phyloP scores from a whole-genome alignment of 768 basidiomycete species.

The Amylocystis lapponica region DNA sequence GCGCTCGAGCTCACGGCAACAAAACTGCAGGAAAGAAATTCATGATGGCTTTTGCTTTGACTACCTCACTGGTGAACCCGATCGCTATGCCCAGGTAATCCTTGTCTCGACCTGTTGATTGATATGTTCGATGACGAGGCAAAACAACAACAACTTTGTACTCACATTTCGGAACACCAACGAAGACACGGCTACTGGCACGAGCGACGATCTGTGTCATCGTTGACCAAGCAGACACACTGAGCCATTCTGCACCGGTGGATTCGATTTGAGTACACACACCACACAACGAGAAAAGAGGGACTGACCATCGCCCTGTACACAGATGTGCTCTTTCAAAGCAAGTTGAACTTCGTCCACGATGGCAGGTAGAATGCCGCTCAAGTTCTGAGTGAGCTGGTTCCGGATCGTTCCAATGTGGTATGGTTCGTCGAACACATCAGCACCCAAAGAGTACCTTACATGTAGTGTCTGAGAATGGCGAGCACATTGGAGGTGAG shows the following conservation, averaged over 20 bases:
- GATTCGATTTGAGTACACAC: neutral
- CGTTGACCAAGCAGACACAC: neutral
- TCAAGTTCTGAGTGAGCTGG: constrained; percentile 15
- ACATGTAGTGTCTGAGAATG: constrained; percentile 20
- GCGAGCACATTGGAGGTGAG: neutral
- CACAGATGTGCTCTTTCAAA: constrained; percentile 10
- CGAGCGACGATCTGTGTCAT: constrained; percentile 31
- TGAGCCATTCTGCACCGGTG: constrained; percentile 1
- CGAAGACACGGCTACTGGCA: constrained; percentile 39
- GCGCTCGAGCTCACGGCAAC: constrained; percentile 21
- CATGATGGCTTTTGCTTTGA: constrained; percentile 18
- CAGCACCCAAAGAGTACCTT: constrained; percentile 30
- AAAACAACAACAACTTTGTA: constrained; percentile 29
- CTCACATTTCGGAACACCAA: constrained; percentile 44
- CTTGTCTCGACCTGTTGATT: constrained; percentile 20
- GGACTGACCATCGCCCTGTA: constrained; percentile 8
- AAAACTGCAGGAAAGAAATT: constrained; percentile 27
- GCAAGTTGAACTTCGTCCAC: constrained; percentile 11
- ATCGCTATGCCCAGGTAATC: constrained; percentile 24
- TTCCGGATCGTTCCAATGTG: constrained; percentile 15
- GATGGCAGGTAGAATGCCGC: constrained; percentile 8
- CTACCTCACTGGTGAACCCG: constrained; percentile 27
- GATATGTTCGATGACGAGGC: neutral
- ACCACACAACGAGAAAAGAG: neutral
- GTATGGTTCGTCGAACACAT: constrained; percentile 8